Evolutionary conservation across 352 stramenopile species (phyloP), one percentile per base, ranked within the genome.

Genomic region (Globisporangium paroecandrum): DNA sequence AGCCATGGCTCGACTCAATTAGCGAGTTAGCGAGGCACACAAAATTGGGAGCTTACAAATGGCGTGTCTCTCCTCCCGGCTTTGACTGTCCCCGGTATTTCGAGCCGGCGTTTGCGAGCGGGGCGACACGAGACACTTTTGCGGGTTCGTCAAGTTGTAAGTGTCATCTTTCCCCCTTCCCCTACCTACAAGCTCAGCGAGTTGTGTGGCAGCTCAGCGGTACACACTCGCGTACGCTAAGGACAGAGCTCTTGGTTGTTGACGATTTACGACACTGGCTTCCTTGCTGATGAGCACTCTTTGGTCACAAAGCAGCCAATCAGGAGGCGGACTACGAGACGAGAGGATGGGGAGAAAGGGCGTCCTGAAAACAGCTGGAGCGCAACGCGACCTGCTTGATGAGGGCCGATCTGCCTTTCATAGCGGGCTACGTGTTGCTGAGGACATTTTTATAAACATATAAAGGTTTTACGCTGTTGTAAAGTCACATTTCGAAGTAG

Each of bases 151-250:
- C 60, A 24, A 24, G 46, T 65, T 46, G 60, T 65, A 7, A 41
- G 18, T 20, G 24, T 29, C 22, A 36, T 15, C 36, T 18, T 13
- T 22, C 24, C 9, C 49, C 60, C 58, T 64, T 55, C 13, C 58
- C 58, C 58, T 57, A 20, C 6, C 7, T 24, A 4, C 32, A 60
- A 43, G 36, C 27, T 64, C 18, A 27, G 27, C 27, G 32, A 29
- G 15, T 27, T 62, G 5, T 34, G 34, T 47, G 20, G 43, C 15
- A 22, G 7, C 5, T 5, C 18, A 4, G 24, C 41, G 2, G 27
- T 47, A 65, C 59, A 65, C 59, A 65, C 27, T 58, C 34, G 59
- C 43, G 43, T 65, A 65, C 59, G 58, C 25, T 65, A 65, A 24
- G 36, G 8, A 15, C 29, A 7, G n/a, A 29, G 13, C 36, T 54